Conservation (phyloP, 495 filamentous ascomycete species). For the Talaromyces proteolyticus region DNA sequence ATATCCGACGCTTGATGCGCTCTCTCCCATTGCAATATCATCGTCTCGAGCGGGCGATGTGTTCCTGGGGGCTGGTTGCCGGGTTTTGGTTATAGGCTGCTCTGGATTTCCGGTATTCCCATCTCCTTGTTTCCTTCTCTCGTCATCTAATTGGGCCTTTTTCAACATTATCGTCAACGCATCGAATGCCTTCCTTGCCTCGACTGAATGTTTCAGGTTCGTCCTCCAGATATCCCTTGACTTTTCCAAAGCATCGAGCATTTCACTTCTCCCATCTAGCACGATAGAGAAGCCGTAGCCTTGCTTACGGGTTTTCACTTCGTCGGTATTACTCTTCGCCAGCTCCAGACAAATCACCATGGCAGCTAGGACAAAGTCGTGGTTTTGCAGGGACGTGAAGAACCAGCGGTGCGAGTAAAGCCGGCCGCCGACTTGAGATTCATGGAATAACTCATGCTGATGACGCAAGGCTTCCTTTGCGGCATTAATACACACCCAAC, state of each 20-base stretch:
- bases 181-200: slow-evolving; percentile 72
- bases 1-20: not conserved
- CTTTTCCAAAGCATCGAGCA: slow-evolving; percentile 62
- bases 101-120: not conserved
- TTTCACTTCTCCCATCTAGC: slow-evolving; percentile 56
- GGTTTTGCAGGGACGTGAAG: slow-evolving; percentile 70
- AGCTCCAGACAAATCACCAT: slow-evolving; percentile 87
- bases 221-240: slow-evolving; percentile 68
- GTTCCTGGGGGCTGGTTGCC: no score
- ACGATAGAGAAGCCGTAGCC: slow-evolving; percentile 10
- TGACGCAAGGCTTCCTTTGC: slow-evolving; percentile 70
- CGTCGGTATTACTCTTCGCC: slow-evolving; percentile 17
- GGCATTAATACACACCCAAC: slow-evolving; percentile 75
- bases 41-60: not conserved
- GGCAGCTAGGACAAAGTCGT: slow-evolving; percentile 80
- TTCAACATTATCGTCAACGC: slow-evolving; percentile 71
- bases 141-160: slow-evolving; percentile 46
- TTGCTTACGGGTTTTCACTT: slow-evolving; percentile 1
- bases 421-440: slow-evolving; percentile 67
- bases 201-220: slow-evolving; percentile 59
- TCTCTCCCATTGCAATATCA: slow-evolving; percentile 4
- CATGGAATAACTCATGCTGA: slow-evolving; percentile 68
- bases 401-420: slow-evolving; percentile 68
- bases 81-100: not conserved
- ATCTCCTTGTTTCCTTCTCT: slow-evolving; percentile 1